Base-by-base conservation (phyloP, 306 rosid species). In the Senna siamea region DNA sequence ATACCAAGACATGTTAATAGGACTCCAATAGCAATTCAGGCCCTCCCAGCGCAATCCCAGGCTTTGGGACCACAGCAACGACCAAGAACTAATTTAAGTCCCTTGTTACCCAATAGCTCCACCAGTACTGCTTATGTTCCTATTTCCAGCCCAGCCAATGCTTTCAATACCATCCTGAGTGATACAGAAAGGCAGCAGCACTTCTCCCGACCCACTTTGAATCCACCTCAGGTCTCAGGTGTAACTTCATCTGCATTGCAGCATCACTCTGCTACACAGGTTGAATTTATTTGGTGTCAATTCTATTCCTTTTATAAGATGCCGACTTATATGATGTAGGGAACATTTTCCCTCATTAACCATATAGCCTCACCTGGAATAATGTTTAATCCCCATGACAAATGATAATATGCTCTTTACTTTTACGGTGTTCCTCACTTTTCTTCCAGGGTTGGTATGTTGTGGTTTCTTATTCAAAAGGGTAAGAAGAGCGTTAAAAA, bases 21-120 rank as follows among this genome's bases (percentile, higher is more conserved):
- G 86, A 74, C 78, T 62, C 89, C 95, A 1, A 7, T 66, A 28
- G 96, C 96, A 58, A 85, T 88, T 75, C 98, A 94, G 84, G 97
- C 96, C 64, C 97, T 91, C 62, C 93, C 98, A 34, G 92, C 71
- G 32, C 91, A 69, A 80, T 74, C 91, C 69, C 88, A 37, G 69
- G 51, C 77, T 40, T 41, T 75, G 52, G 81, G 77, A 26, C 62
- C 75, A 37, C 89, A 70, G 53, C 92, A 85, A 79, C 79, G 83
- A 79, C 66, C 75, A 65, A 77, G 87, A 73, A 74, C 80, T 57
- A 74, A 57, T 85, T 81, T 78, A 70, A 86, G 52, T 81, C 58
- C 85, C 43, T 37, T 72, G 51, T 37, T 79, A 69, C 57, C 87
- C 8, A 77, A 53, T 77, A 70, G 69, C 80, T 56, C 90, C 68